Evolutionary conservation across 2,329 filamentous ascomycete species (phyloP), one percentile per base, ranked within the genome.

Genomic region (Hymenoscyphus linearis): DNA sequence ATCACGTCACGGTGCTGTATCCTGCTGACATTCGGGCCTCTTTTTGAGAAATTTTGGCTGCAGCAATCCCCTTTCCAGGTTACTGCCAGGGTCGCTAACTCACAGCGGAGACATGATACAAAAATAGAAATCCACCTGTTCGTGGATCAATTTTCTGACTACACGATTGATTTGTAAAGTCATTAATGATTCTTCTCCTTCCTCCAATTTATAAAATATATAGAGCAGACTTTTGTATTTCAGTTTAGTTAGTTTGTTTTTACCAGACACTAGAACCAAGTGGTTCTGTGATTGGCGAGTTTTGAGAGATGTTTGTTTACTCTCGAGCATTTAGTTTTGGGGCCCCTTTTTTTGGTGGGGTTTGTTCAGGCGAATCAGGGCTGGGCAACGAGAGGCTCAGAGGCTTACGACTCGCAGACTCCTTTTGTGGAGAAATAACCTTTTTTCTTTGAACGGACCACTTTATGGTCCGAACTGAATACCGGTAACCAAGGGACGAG

Each of bases 341-440:
- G 22, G 18, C 22, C 22, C 40, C 40, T 22, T 31, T 31, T 31
- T 31, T 31, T 31, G 31, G 31, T 47, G 40, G 44, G 44, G 44
- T 10, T 10, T 25, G 44, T 50, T 50, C 44, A 50, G n/a, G n/a
- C n/a, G n/a, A n/a, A n/a, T n/a, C n/a, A 50, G 18, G 44, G 18
- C 44, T 18, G 18, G 44, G 44, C 44, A 50, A 50, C 22, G 22
- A 50, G 44, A 3, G 44, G 37, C 37, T n/a, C 16, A 9, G 37
- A 18, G 37, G 22, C n/a, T 50, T 22, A 50, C 44, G 44, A 50
- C n/a, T 50, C 18, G 44, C 44, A 50, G 18, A 25, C 44, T 50
- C 22, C 44, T 56, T 37, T 56, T 56, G 54, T 44, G 54, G 54
- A 27, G 54, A 56, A 26, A 50, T 25, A 50, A 22, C 3, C 44